A percentile compares a stretch with the other conserved stretches of the same genome.
Conservation (phyloP, 768 basidiomycete genomes). For the Xerocomellus chrysenteron region DNA sequence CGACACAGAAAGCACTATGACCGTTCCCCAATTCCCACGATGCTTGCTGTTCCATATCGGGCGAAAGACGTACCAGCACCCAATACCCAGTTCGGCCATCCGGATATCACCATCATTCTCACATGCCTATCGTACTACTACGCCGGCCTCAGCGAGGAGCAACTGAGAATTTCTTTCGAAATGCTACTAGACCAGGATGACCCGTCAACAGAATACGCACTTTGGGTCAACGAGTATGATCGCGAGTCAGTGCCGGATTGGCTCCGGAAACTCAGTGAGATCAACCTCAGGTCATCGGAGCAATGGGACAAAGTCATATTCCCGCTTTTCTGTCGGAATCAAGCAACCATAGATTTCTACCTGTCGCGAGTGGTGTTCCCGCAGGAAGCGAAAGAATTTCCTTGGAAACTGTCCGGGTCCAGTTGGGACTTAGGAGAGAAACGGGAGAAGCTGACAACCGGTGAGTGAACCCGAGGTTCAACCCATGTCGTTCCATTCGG, state of each 20-base stretch:
- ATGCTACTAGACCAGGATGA: conserved; percentile 3
- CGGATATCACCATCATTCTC: conserved; percentile 32
- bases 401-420: conserved; percentile 26
- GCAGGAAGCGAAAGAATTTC: conserved; percentile 32
- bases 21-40: too few relatives aligned
- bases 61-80: conserved; percentile 35
- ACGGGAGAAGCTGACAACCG: conserved; percentile 2
- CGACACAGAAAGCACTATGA: too few relatives aligned
- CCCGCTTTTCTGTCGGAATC: conserved; percentile 1
- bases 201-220: background rate
- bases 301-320: background rate
- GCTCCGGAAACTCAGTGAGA: background rate
- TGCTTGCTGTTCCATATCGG: conserved; percentile 35
- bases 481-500: background rate
- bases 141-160: background rate
- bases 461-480: background rate
- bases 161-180: background rate
- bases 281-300: conserved; percentile 9
- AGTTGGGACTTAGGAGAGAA: conserved; percentile 38
- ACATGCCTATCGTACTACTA: conserved; percentile 37
- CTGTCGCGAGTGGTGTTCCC: conserved; percentile 36
- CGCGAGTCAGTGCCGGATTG: background rate
- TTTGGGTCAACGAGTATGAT: background rate
- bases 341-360: conserved; percentile 5
- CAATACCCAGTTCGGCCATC: conserved; percentile 36